phyloP scores from a whole-genome alignment of 805 yeast genomes.

The Candida adriatica region DNA sequence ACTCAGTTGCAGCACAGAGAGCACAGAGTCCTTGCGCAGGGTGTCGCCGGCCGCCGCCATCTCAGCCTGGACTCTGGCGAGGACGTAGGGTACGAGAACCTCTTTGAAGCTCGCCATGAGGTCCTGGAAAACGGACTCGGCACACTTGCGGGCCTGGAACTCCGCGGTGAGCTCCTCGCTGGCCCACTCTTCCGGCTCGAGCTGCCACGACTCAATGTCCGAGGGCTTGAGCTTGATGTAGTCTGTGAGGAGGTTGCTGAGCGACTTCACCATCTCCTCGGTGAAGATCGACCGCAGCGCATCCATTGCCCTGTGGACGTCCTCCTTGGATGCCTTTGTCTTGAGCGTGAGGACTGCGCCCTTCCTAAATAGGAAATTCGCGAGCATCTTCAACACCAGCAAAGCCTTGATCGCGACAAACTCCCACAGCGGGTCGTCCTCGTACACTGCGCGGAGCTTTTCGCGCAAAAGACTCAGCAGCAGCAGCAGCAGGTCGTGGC shows the following conservation, averaged over 20 bases:
- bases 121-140: constrained; percentile 78
- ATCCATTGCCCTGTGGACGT: constrained; percentile 50
- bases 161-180: constrained; percentile 74
- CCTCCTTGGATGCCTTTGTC: constrained; percentile 58
- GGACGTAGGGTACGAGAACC: constrained; percentile 44
- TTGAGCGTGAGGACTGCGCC: constrained; percentile 59
- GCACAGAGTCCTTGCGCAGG: constrained; percentile 68
- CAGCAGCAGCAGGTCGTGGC: constrained; percentile 53
- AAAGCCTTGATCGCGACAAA: constrained; percentile 61
- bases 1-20: constrained; percentile 78
- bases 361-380: constrained; percentile 54
- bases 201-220: constrained; percentile 75
- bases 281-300: constrained; percentile 51
- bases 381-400: constrained; percentile 53
- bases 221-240: constrained; percentile 67
- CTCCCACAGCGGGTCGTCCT: constrained; percentile 62
- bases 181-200: constrained; percentile 92
- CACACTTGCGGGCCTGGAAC: constrained; percentile 77
- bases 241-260: constrained; percentile 61
- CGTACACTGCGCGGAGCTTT: constrained; percentile 60
- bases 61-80: constrained; percentile 47
- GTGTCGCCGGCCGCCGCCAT: constrained; percentile 26
- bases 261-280: constrained; percentile 42
- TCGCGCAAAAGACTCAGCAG: constrained; percentile 54
- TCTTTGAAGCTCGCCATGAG: constrained; percentile 58